Conservation (phyloP, 2,329 filamentous ascomycete species). For the Pseudohalonectria lignicola region DNA sequence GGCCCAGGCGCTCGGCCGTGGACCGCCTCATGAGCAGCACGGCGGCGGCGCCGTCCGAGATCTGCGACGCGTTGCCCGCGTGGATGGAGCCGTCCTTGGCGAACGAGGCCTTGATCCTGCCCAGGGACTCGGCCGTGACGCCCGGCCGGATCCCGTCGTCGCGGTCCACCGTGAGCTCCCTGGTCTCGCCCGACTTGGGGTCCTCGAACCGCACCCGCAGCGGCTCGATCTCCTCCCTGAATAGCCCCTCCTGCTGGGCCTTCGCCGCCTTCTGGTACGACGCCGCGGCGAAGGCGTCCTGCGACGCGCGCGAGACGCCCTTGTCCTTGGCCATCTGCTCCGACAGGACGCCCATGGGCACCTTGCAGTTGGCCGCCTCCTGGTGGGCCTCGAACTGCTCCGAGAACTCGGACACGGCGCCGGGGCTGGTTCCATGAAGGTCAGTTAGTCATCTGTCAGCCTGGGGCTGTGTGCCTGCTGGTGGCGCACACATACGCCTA, state of each 20-base stretch:
- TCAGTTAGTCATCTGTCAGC: slow-evolving; percentile 2
- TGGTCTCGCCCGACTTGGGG: slow-evolving; percentile 79
- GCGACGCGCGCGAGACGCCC: slow-evolving; percentile 56
- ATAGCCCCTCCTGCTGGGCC: slow-evolving; percentile 82
- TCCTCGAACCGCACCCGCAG: slow-evolving; percentile 81
- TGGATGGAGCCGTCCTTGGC: slow-evolving; percentile 78
- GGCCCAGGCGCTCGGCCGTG: slow-evolving; percentile 78
- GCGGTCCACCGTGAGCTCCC: slow-evolving; percentile 68
- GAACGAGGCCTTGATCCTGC: slow-evolving; percentile 85
- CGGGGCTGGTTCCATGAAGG: slow-evolving; percentile 48
- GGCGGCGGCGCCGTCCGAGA: slow-evolving; percentile 90
- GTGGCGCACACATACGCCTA: neutral
- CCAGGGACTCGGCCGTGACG: slow-evolving; percentile 79
- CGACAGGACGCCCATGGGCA: slow-evolving; percentile 88
- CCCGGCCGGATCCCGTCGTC: slow-evolving; percentile 83
- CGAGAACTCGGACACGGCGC: slow-evolving; percentile 85
- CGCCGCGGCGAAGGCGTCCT: slow-evolving; percentile 88
- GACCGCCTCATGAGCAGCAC: slow-evolving; percentile 93
- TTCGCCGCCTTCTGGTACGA: slow-evolving; percentile 84
- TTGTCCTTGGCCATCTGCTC: slow-evolving; percentile 91
- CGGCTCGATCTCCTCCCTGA: slow-evolving; percentile 83
- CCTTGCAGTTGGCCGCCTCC: slow-evolving; percentile 90
- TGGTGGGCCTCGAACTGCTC: slow-evolving; percentile 72
- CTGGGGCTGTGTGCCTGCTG: neutral
- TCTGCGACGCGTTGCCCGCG: slow-evolving; percentile 90